Evolutionary conservation across 2,329 filamentous ascomycete genomes (phyloP), one percentile per base, ranked within the genome.

Genomic region (Metarhizium sp.): DNA sequence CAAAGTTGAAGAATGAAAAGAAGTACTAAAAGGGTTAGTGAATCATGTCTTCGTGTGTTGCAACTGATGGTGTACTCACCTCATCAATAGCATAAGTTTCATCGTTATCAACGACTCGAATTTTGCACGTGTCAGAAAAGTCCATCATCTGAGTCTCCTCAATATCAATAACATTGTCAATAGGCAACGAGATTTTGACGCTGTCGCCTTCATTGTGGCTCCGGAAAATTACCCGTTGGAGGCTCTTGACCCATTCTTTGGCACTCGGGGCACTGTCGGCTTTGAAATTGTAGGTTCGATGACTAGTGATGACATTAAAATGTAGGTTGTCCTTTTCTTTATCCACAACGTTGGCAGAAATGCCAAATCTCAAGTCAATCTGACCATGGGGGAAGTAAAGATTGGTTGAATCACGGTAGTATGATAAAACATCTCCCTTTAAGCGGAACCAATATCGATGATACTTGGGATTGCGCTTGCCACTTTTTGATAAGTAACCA

Each of bases 181-280:
- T 88, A 0, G 92, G 92, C 32, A 97, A 73, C 1, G 89, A 94
- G 55, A 97, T 95, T 74, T 97, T 97, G 69, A 99, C 90, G 66
- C 92, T 96, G 67, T 96, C 92, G 10, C 94, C 92, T 59, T 96
- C 92, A 65, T 97, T 97, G 71, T 95, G 92, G 11, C 91, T 92
- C 52, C 92, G 82, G 67, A 97, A 97, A 56, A 97, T 96, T 62
- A 96, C 92, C 57, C 94, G 88, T 66, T 96, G 92, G 30, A 99
- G 76, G 53, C 88, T 85, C 71, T 94, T 94, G 49, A 96, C 92
- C 94, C 94, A 99, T 75, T 97, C 94, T 69, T 90, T 94, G 11
- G 94, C 94, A 66, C 89, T 96, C 4, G 85, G 80, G 1, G 82
- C 78, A 66, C 90, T 96, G 67, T 99, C 94, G 42, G 92, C 94